A percentile compares a stretch with the other conserved stretches of the same genome.
Evolutionary conservation across 2,329 filamentous ascomycete genomes (phyloP).

Genomic region (Periconia sp.): DNA sequence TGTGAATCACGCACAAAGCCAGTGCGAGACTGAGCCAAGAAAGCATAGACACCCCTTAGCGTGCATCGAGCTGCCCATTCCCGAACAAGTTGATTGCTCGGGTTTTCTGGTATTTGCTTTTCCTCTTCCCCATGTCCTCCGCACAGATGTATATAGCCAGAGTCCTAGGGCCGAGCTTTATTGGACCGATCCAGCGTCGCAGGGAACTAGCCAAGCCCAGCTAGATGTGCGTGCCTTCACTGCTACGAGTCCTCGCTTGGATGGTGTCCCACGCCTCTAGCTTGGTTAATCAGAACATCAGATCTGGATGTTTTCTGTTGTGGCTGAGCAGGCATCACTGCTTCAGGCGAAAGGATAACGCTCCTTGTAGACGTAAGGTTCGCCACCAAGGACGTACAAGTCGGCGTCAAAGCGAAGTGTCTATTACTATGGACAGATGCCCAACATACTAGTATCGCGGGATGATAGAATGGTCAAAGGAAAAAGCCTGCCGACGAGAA

Average conservation of each 20-base stretch:
- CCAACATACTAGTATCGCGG: conserved; percentile 14
- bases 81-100: conserved; percentile 2
- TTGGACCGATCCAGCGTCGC: conserved; percentile 35
- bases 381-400: neutral
- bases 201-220: conserved; percentile 23
- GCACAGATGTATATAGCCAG: conserved; percentile 26
- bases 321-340: conserved; percentile 16
- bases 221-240: conserved; percentile 25
- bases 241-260: conserved; percentile 43
- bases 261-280: conserved; percentile 40
- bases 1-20: conserved; percentile 17
- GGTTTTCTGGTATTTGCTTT: conserved; percentile 6
- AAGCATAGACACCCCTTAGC: conserved; percentile 8
- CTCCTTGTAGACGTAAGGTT: neutral
- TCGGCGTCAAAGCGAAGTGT: conserved; percentile 19
- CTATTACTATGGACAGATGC: conserved; percentile 31
- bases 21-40: conserved; percentile 20
- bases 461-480: neutral
- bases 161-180: conserved; percentile 43
- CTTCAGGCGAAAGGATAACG: conserved; percentile 21
- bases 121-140: conserved; percentile 10
- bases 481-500: neutral
- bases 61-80: conserved; percentile 40
- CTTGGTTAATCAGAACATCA: conserved; percentile 31
- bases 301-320: conserved; percentile 12